Evolutionary conservation across 129 eudicot species (phyloP).

Genomic region (Centaurea solstitialis): DNA sequence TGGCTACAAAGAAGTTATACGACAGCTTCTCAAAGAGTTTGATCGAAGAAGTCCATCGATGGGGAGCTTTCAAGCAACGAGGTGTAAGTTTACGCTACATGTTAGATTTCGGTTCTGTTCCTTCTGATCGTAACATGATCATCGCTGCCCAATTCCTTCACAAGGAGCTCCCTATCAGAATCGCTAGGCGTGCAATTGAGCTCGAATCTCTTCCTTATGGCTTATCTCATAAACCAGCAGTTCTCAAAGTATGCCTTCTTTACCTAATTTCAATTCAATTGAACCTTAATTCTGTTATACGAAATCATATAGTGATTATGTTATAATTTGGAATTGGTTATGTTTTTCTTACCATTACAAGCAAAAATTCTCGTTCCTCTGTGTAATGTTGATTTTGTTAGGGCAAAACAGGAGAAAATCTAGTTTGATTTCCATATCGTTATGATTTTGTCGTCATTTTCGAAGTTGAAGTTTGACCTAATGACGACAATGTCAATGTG

Average conservation of each 20-base stretch:
- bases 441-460: no score
- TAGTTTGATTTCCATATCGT: not conserved
- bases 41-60: slow-evolving; percentile 66
- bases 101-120: slow-evolving; percentile 91
- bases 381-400: no score
- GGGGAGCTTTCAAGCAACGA: slow-evolving; percentile 81
- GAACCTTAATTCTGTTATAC: no score
- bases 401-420: no score
- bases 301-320: not conserved
- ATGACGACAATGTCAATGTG: no score
- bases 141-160: slow-evolving; percentile 90
- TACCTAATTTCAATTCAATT: not conserved
- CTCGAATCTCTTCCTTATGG: slow-evolving; percentile 85
- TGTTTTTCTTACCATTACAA: not conserved
- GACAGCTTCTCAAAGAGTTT: slow-evolving; percentile 51
- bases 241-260: slow-evolving; percentile 51
- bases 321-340: not conserved
- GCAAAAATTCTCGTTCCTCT: not conserved
- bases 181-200: slow-evolving; percentile 85
- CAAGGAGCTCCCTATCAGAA: slow-evolving; percentile 84
- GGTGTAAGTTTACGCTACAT: slow-evolving; percentile 88
- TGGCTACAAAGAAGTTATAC: slow-evolving; percentile 68
- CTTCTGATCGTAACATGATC: slow-evolving; percentile 55
- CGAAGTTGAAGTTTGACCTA: no score
- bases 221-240: slow-evolving; percentile 78